phyloP scores from a whole-genome alignment of 495 filamentous ascomycete genomes.

The Lentithecium fluviatile region DNA sequence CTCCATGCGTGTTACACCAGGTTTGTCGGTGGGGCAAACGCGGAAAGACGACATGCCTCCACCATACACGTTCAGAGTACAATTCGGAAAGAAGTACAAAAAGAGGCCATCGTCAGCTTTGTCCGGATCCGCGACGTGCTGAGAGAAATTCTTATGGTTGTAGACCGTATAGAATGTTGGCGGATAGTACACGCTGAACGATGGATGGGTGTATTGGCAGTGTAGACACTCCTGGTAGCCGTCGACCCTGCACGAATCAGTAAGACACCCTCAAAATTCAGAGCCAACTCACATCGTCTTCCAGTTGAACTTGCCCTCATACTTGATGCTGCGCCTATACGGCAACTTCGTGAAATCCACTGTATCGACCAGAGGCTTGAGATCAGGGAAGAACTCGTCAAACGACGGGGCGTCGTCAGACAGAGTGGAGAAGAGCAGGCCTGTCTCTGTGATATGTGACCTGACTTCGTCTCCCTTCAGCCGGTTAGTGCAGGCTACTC shows the following conservation, averaged over 20 bases:
- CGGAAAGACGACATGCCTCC: slow-evolving; percentile 62
- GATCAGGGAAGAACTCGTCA: slow-evolving; percentile 56
- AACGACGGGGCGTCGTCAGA: slow-evolving; percentile 53
- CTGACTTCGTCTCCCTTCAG: slow-evolving; percentile 36
- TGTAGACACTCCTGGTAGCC: slow-evolving; percentile 64
- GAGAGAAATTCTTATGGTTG: slow-evolving; percentile 58
- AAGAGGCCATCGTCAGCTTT: slow-evolving; percentile 57
- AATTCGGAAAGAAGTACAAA: slow-evolving; percentile 63
- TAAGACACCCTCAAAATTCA: neutral
- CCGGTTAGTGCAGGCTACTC: neutral
- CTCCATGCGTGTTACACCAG: slow-evolving; percentile 58
- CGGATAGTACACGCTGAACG: slow-evolving; percentile 59
- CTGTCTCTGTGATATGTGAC: slow-evolving; percentile 54
- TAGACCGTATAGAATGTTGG: slow-evolving; percentile 58
- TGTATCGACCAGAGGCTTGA: slow-evolving; percentile 51
- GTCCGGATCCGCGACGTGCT: slow-evolving; percentile 58
- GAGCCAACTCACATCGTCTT: slow-evolving; percentile 55
- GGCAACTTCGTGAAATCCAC: slow-evolving; percentile 60
- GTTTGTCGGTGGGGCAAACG: slow-evolving; percentile 55
- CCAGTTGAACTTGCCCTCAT: slow-evolving; percentile 62
- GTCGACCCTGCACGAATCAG: slow-evolving; percentile 46
- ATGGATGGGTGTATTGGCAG: slow-evolving; percentile 63
- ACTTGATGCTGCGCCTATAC: slow-evolving; percentile 56
- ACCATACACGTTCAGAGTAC: slow-evolving; percentile 61
- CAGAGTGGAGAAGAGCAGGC: slow-evolving; percentile 56